Evolutionary conservation across 306 rosid species (phyloP), one percentile per base, ranked within the genome.

Genomic region (Casuarina cunninghamiana): DNA sequence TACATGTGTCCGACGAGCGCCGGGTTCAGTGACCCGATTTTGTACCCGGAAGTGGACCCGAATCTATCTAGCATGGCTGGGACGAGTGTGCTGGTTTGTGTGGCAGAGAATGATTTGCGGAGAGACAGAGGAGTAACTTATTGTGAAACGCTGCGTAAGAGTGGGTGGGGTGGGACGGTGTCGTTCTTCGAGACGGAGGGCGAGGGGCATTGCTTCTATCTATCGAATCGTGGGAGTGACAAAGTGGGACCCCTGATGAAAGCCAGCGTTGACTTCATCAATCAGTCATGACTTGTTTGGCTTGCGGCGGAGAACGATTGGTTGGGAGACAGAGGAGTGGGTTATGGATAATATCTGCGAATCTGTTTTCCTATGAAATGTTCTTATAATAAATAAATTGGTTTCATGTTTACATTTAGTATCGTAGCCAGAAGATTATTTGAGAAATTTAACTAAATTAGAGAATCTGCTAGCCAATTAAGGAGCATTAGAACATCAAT

Each of bases 91-190:
- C 55, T 81, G 67, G 80, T 76, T 7, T 75, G 74, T 53, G 80
- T 81, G 74, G 84, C 84, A 1, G 84, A 71, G 69, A 75, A 71
- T 5, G 84, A 81, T 42, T 41, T 71, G 77, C 66, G 76, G 51
- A 81, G 16, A 39, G 80, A 76, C n/a, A 81, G 84, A 61, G 84
- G 77, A 1, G 55, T 65, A 61, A 62, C 37, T 48, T 75, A 76
- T 53, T 51, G n/a, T 4, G 77, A 76, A 77, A 66, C 73, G 41
- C n/a, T 81, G 72, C 0, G 26, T 21, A 21, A 21, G 26, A 21
- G 26, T 21, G 26, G 26, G 26, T 21, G 26, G 26, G 26, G 53
- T 76, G 84, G 84, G 61, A 19, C 0, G 84, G 84, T 3, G 46
- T 2, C 2, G 80, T 63, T 81, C 11, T 35, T 21, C 8, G 84